Evolutionary conservation across 129 eudicot genomes (phyloP).

Genomic region (Flaveria robusta): DNA sequence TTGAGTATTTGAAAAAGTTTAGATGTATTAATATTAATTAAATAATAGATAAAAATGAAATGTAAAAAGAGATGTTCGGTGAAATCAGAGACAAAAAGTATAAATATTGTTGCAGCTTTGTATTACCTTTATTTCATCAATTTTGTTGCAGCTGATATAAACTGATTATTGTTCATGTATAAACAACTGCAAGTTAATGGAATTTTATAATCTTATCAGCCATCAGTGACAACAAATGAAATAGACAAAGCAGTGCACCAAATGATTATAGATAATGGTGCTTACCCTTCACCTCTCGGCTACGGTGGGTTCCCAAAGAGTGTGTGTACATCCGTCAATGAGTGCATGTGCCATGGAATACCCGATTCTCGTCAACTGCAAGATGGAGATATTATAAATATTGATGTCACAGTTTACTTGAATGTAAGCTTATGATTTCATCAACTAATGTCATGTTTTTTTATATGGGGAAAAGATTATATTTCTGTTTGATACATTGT

Average conservation of each 20-base stretch:
- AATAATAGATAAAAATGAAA: too few relatives aligned
- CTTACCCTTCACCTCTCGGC: conserved; percentile 98
- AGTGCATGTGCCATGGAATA: conserved; percentile 99
- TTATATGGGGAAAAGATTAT: neutral
- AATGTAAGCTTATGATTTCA: conserved; percentile 53
- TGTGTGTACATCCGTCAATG: conserved; percentile 95
- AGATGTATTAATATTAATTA: too few relatives aligned
- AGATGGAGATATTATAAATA: conserved; percentile 97
- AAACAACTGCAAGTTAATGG: neutral
- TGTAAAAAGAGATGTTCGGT: neutral
- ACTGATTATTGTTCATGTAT: neutral
- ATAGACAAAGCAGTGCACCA: conserved; percentile 95
- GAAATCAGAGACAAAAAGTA: neutral
- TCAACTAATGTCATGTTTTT: neutral
- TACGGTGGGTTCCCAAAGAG: conserved; percentile 98
- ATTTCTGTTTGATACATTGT: conserved; percentile 3
- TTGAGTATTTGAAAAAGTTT: too few relatives aligned
- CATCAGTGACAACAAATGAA: conserved; percentile 95
- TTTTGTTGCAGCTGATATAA: too few relatives aligned
- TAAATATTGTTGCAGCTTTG: too few relatives aligned
- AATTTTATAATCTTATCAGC: conserved; percentile 46
- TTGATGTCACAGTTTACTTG: conserved; percentile 95
- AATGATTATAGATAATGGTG: conserved; percentile 98
- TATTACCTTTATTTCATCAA: too few relatives aligned
- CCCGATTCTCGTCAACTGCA: conserved; percentile 97